Evolutionary conservation across 2,329 filamentous ascomycete genomes (phyloP), one percentile per base, ranked within the genome.

Genomic region (Pleomassaria siparia): DNA sequence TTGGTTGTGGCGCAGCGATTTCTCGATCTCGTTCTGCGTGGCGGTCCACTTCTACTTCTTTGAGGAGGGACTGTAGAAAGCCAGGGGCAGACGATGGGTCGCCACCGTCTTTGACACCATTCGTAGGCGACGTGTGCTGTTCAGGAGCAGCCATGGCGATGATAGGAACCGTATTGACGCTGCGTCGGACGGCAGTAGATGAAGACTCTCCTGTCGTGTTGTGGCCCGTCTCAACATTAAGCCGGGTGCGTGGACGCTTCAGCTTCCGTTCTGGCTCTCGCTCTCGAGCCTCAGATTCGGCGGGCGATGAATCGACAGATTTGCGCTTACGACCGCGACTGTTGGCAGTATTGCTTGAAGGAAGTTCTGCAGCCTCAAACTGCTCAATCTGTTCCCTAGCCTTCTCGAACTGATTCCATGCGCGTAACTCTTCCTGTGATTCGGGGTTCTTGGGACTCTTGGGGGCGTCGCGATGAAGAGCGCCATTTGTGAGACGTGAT

Each of bases 381-480:
- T 66, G 61, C 8, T 58, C 59, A n/a, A 67, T 55, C 71, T 51
- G 80, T 51, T 91, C 86, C 54, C 89, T 82, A 35, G 89, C 91
- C 67, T 86, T 88, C 58, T 96, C 91, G 53, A 97, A 86, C 16
- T 88, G 90, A 53, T 91, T 89, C 94, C 92, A 96, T 3, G 92
- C 90, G 48, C 85, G 80, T 44, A 87, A 79, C 69, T 95, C 91
- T 58, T 96, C 91, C 33, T 85, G 75, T 7, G 87, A 88, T 69
- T 95, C 88, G 29, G 83, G 82, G 33, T 84, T 80, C 26, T 81
- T 80, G 13, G 72, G 74, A n/a, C 64, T 59, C 62, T 75, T 62
- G 64, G 73, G 62, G 57, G 59, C 58, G 18, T 70, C 63, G 37
- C 62, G 66, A 53, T 67, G 61, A 15, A 70, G 49, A 13, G 60